Conservation (phyloP, 257 asterid species). For the Cruciata laevipes region DNA sequence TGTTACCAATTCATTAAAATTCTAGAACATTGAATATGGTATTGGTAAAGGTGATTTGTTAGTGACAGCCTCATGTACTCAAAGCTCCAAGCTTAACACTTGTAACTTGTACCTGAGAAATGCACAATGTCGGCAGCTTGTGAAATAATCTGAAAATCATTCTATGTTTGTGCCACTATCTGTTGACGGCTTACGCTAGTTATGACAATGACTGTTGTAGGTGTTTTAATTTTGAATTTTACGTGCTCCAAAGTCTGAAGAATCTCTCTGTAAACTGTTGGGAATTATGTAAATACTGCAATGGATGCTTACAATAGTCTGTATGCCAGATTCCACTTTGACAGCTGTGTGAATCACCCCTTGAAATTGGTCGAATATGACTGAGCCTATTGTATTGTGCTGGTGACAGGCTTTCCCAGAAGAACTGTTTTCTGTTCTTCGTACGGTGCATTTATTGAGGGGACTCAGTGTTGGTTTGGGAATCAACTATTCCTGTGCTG, state of each 20-base stretch:
- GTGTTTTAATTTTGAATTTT: not conserved
- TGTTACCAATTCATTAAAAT: not conserved
- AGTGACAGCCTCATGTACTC: not conserved
- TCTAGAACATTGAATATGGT: not conserved
- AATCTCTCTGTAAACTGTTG: not conserved
- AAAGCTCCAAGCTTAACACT: not conserved
- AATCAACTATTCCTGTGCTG: constrained; percentile 82
- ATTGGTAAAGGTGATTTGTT: not conserved
- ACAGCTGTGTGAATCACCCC: not conserved
- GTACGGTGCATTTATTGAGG: constrained; percentile 84
- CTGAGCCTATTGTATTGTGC: constrained; percentile 8
- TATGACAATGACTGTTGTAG: not conserved
- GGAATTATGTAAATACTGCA: not conserved
- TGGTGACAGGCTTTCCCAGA: constrained; percentile 78
- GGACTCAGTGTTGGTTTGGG: constrained; percentile 98
- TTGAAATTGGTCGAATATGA: not conserved
- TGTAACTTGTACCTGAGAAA: not conserved
- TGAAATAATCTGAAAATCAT: not conserved
- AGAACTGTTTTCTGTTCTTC: constrained; percentile 93
- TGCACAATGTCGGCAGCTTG: not conserved
- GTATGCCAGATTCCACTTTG: not conserved
- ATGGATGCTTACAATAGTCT: not conserved
- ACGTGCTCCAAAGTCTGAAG: not conserved
- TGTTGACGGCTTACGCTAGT: not conserved
- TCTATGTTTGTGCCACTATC: not conserved